Conservation (phyloP, 352 stramenopile genomes). For the Phytopythium mirpurense region DNA sequence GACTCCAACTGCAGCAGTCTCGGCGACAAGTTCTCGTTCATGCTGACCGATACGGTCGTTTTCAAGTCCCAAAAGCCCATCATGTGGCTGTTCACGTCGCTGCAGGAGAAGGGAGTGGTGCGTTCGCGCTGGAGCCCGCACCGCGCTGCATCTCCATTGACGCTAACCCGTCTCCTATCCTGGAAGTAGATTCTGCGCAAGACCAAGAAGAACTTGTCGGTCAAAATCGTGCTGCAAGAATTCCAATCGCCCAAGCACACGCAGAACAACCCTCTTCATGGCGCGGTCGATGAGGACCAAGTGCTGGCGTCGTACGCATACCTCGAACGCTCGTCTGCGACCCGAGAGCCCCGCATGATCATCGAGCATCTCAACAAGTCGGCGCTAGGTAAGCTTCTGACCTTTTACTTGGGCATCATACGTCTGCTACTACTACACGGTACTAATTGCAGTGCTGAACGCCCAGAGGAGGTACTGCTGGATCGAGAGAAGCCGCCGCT, state of each 20-base stretch:
- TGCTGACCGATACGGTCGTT: constrained; percentile 61
- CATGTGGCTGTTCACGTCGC: constrained; percentile 73
- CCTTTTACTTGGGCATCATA: background rate
- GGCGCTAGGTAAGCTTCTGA: constrained; percentile 21
- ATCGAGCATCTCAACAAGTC: constrained; percentile 50
- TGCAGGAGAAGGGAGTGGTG: constrained; percentile 62
- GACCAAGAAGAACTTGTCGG: constrained; percentile 52
- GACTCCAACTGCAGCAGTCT: background rate
- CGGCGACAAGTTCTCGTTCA: constrained; percentile 36
- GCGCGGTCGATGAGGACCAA: constrained; percentile 18
- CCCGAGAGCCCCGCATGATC: constrained; percentile 36
- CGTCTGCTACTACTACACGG: background rate
- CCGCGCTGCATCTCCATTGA: background rate
- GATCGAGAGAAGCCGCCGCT: constrained; percentile 46
- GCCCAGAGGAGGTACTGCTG: constrained; percentile 26
- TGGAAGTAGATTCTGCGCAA: constrained; percentile 50
- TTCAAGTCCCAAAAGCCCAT: constrained; percentile 66
- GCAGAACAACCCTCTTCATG: background rate
- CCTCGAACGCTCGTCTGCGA: constrained; percentile 31
- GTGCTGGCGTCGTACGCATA: constrained; percentile 56
- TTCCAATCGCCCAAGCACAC: constrained; percentile 31
- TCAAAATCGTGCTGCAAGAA: constrained; percentile 37
- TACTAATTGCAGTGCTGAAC: background rate
- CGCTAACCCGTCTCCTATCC: background rate
- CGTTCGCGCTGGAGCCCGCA: background rate